These are phyloP conservation scores for Leccinum longicurvipes DNA, from an alignment of 768 basidiomycete genomes.

Conservation along the genomic window DNA sequence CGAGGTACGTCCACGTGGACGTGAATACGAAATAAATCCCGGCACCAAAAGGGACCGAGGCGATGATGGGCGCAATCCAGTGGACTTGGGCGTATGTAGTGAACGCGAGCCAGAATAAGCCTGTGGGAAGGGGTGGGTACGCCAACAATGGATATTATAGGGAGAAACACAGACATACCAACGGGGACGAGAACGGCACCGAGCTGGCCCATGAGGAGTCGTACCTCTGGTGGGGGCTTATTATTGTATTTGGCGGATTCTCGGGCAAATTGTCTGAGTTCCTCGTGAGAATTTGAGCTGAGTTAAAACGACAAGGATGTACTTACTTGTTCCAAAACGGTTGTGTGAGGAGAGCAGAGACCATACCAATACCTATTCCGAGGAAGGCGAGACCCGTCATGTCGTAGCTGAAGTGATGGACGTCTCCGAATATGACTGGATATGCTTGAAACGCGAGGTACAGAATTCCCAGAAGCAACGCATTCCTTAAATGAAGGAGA, in stretches of 20 bases:
- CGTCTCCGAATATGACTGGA: constrained; percentile 46
- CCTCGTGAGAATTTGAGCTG: background rate
- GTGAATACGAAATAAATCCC: constrained; percentile 66
- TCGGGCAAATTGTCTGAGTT: constrained; percentile 35
- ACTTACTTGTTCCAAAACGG: constrained; percentile 45
- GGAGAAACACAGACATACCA: constrained; percentile 32
- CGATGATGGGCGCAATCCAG: constrained; percentile 47
- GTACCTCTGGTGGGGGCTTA: constrained; percentile 59
- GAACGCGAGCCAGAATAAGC: constrained; percentile 55
- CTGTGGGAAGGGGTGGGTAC: constrained; percentile 10
- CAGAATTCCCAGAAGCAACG: constrained; percentile 41
- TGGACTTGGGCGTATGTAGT: constrained; percentile 46
- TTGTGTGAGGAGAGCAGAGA: constrained; percentile 36
- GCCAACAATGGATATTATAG: background rate
- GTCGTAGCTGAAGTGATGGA: constrained; percentile 54
- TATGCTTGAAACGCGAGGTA: constrained; percentile 56
- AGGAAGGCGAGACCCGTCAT: constrained; percentile 47
- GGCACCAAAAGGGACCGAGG: constrained; percentile 46
- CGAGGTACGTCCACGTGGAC: constrained; percentile 60
- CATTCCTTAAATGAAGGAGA: constrained; percentile 28
- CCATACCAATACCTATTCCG: constrained; percentile 49
- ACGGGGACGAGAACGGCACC: constrained; percentile 67
- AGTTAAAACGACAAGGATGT: background rate
- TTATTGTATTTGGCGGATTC: constrained; percentile 40
- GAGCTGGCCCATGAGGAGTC: constrained; percentile 61